phyloP scores from a whole-genome alignment of 768 basidiomycete genomes.

The Auriscalpium orientale region DNA sequence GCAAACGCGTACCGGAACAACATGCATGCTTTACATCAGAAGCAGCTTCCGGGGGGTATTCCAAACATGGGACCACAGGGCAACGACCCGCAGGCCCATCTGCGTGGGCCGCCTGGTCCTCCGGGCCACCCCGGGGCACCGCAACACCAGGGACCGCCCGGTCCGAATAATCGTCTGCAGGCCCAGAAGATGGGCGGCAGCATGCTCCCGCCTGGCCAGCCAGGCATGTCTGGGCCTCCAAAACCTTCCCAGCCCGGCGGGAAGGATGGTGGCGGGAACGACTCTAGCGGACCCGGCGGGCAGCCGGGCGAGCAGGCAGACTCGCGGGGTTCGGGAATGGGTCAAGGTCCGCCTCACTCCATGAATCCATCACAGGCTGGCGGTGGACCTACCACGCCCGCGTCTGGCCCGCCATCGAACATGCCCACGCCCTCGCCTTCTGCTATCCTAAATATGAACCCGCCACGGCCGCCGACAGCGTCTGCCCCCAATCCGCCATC shows the following conservation, averaged over 20 bases:
- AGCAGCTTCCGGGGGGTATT: background rate
- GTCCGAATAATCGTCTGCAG: conserved; percentile 1
- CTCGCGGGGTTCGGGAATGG: background rate
- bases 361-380: background rate
- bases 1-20: background rate
- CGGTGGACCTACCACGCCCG: conserved; percentile 5
- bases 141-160: conserved; percentile 1
- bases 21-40: background rate
- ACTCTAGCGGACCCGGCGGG: background rate
- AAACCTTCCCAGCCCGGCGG: conserved; percentile 6
- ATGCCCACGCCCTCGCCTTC: conserved; percentile 9
- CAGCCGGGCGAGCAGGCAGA: background rate
- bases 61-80: background rate
- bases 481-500: conserved; percentile 1
- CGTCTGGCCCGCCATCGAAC: conserved; percentile 3
- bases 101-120: no score
- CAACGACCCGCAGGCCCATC: conserved; percentile 2
- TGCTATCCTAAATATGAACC: conserved; percentile 1
- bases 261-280: conserved; percentile 6
- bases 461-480: conserved; percentile 10
- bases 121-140: no score
- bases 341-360: background rate
- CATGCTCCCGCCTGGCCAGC: conserved; percentile 19
- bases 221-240: conserved; percentile 5
- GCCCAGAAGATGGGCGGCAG: conserved; percentile 10